Evolutionary conservation across 148 eudicot genomes (phyloP), one percentile per base, ranked within the genome.

Genomic region (Nyssa sinensis): DNA sequence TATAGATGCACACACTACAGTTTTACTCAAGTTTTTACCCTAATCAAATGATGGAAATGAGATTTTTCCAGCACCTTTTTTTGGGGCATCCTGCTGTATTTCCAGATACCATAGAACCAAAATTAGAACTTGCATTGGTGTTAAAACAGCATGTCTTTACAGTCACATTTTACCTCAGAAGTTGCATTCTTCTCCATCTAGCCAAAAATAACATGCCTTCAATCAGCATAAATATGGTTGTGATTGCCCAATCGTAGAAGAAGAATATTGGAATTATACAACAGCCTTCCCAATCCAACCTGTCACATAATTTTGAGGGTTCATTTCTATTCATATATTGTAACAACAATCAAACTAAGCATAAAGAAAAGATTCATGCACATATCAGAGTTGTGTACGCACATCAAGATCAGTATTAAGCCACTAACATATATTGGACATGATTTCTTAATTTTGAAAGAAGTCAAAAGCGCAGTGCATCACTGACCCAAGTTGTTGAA

Each of bases 261-360:
- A 19, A 55, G 24, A 60, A 5, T 51, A 27, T 51, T 21, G 28
- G 73, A 16, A 21, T 51, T 61, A 14, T 4, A 27, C 34, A 37
- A 72, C 35, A 4, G 66, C 35, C 27, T n/a, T 31, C 23, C 29
- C 62, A 58, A 34, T 51, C 47, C 35, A 24, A 24, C 74, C 64
- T 61, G 75, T 61, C 9, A 61, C 34, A 72, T 33, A 33, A 63
- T 30, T 68, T 60, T 7, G 71, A 29, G 12, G 0, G 16, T 64
- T 25, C 29, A 65, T 35, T 8, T n/a, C 17, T 33, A 34, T 65
- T 39, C 17, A 34, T 34, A 53, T 39, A 41, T 57, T 47, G 24
- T 17, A n/a, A n/a, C 25, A 16, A 47, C 33, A 39, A 39, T 27
- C 19, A 64, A 74, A 44, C 14, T 30, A 74, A 74, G 66, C 30